A percentile compares a stretch with the other conserved stretches of the same genome.
These are phyloP conservation scores for Fennellomyces sp. DNA, from an alignment of 371 early-diverging fungal species.

Conservation along the genomic window DNA sequence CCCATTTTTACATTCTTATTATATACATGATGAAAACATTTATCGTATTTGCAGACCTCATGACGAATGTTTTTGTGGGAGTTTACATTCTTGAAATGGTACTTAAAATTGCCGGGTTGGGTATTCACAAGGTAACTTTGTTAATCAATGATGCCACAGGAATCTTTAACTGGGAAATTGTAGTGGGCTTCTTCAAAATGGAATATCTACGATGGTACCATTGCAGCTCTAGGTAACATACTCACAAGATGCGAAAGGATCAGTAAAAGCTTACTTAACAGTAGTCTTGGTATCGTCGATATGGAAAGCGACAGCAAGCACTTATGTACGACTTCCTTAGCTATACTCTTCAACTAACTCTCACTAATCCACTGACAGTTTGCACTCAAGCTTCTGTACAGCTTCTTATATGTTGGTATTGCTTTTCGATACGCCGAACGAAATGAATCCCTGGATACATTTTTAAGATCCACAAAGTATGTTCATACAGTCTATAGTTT, in stretches of 20 bases:
- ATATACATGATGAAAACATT: too few relatives aligned
- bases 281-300: too few relatives aligned
- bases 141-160: neutral
- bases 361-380: conserved; percentile 7
- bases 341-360: too few relatives aligned
- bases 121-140: conserved; percentile 39
- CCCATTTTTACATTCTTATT: too few relatives aligned
- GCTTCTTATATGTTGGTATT: conserved; percentile 38
- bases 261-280: too few relatives aligned
- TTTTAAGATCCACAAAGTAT: conserved; percentile 51
- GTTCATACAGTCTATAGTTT: neutral
- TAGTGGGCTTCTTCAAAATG: conserved; percentile 51
- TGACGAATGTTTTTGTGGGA: conserved; percentile 23
- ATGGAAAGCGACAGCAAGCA: too few relatives aligned
- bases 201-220: conserved; percentile 50
- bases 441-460: conserved; percentile 48
- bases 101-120: conserved; percentile 47
- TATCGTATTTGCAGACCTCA: neutral
- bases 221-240: conserved; percentile 35
- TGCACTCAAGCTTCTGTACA: conserved; percentile 13
- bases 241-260: neutral
- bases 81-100: conserved; percentile 44
- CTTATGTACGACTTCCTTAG: too few relatives aligned
- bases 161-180: too few relatives aligned
- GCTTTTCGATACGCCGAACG: conserved; percentile 55